phyloP scores from a whole-genome alignment of 495 filamentous ascomycete genomes.

The Trichoderma erinaceum region DNA sequence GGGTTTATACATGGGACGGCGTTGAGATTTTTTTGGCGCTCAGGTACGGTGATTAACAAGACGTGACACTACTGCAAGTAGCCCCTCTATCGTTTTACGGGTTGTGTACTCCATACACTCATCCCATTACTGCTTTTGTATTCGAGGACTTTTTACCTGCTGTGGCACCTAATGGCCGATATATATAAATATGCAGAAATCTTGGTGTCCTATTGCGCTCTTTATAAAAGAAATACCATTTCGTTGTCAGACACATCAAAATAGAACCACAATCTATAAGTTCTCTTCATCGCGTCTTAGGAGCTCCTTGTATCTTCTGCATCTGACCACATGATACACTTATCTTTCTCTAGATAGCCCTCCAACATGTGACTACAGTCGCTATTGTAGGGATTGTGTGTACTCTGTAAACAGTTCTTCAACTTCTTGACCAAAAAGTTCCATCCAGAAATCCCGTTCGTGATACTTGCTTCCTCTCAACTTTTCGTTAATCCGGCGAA shows the following conservation, averaged over 20 bases:
- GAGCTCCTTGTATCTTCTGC: not conserved
- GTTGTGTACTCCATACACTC: conserved; percentile 1
- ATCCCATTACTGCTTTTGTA: not conserved
- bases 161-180: not conserved
- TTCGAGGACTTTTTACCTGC: not conserved
- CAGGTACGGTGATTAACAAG: not conserved
- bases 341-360: not conserved
- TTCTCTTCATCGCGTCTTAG: not conserved
- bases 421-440: conserved; percentile 58
- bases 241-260: not conserved
- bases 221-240: not conserved
- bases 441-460: conserved; percentile 62
- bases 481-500: conserved; percentile 69
- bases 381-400: conserved; percentile 22
- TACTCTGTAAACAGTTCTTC: conserved; percentile 73
- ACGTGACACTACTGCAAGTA: conserved; percentile 4
- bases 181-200: not conserved
- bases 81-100: conserved; percentile 4
- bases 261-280: not conserved
- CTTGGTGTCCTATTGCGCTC: not conserved
- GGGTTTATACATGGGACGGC: not conserved
- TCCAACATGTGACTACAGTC: conserved; percentile 5
- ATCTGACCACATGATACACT: not conserved
- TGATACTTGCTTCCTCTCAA: conserved; percentile 53
- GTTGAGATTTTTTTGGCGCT: not conserved